Percentiles rank a stretch among this genome's conserved stretches.
These are phyloP conservation scores for Cordyceps pruinosa DNA, from an alignment of 2,329 filamentous ascomycete species.

Conservation along the genomic window DNA sequence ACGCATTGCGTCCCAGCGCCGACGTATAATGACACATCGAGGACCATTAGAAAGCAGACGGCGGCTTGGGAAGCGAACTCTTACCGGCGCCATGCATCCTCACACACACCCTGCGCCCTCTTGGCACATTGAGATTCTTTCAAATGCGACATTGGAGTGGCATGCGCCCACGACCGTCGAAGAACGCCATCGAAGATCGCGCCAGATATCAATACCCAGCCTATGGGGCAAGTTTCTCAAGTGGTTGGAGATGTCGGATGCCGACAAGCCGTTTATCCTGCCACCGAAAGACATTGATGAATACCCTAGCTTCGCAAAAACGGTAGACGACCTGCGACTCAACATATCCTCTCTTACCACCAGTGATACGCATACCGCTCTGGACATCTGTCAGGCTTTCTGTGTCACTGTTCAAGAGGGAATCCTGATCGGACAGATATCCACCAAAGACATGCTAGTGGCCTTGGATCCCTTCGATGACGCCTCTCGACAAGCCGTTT, in stretches of 20 bases:
- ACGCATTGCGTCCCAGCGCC: constrained; percentile 15
- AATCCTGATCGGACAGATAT: not conserved
- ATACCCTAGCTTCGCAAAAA: not conserved
- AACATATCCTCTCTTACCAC: not conserved
- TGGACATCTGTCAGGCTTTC: not conserved
- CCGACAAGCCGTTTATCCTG: constrained; percentile 17
- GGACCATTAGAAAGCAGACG: constrained; percentile 50
- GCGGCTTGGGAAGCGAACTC: constrained; percentile 45
- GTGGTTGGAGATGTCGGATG: constrained; percentile 23
- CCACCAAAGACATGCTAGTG: not conserved
- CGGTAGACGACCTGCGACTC: not conserved
- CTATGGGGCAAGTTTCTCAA: constrained; percentile 23
- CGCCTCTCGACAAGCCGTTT: not conserved
- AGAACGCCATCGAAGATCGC: constrained; percentile 20
- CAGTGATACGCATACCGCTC: not conserved
- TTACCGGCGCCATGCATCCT: constrained; percentile 42
- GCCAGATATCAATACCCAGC: constrained; percentile 15
- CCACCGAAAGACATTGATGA: constrained; percentile 9
- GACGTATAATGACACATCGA: constrained; percentile 36
- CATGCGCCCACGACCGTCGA: constrained; percentile 35
- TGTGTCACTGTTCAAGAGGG: not conserved
- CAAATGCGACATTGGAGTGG: constrained; percentile 46
- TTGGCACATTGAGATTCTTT: constrained; percentile 41
- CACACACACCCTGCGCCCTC: constrained; percentile 30
- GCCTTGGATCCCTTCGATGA: constrained; percentile 5